Evolutionary conservation across 768 basidiomycete species (phyloP), one percentile per base, ranked within the genome.

Genomic region (Kwoniella sp.): DNA sequence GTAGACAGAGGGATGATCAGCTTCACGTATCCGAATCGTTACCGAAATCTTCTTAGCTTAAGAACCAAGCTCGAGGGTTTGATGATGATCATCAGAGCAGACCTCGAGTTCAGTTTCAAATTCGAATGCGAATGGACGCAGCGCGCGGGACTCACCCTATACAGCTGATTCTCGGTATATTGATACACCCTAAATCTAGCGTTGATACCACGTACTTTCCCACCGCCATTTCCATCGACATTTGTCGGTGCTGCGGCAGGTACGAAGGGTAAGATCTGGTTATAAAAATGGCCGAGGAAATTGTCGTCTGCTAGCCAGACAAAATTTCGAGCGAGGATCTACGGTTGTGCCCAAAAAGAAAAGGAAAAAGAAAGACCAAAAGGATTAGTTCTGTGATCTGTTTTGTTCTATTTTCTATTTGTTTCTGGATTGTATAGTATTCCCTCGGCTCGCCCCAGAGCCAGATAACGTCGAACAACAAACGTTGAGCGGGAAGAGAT

Each of bases 281-380:
- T 60, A 64, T 82, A 85, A 55, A 86, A 75, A 22, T 78, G 78
- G 0, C 72, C 67, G 33, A 83, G 75, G 70, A 86, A 85, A 17
- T 65, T 64, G 7, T 72, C 58, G 69, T 86, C 84, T 0, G 85
- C 83, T 19, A 86, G 80, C 85, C 85, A 86, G 60, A 85, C 82
- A 54, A 86, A 76, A 71, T 85, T 85, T 65, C 84, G 83, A 0
- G 84, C 83, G 0, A 84, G 80, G 21, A 76, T 76, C 71, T 73
- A 13, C 5, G 6, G 33, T 33, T 36, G 12, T 8, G 50, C 15
- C n/a, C n/a, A n/a, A n/a, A n/a, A 52, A 52, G 26, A 26, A 15
- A 17, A 52, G 15, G 33, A 5, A 33, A 33, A 33, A 33, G 15
- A 13, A 5, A 33, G 13, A 33, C 5, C 33, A 33, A 13, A 33